A percentile compares a stretch with the other conserved stretches of the same genome.
phyloP scores from a whole-genome alignment of 495 filamentous ascomycete species.

The Penicillium ochrochloron region DNA sequence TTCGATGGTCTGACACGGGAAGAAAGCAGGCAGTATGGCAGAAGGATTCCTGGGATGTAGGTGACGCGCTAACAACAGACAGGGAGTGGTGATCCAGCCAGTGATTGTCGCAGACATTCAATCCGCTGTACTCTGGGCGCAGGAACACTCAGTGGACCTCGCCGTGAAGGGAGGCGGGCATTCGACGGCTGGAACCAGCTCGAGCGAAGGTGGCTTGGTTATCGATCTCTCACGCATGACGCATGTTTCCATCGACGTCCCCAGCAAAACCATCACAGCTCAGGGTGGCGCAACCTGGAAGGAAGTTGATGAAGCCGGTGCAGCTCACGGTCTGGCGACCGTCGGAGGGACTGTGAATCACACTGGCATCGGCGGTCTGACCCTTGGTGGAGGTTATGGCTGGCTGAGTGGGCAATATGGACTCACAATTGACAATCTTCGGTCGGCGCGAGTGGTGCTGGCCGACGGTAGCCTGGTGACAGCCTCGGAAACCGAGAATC shows the following conservation, averaged over 20 bases:
- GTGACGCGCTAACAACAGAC: not conserved
- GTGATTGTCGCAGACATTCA: constrained; percentile 42
- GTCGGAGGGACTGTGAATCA: constrained; percentile 66
- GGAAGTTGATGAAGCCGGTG: constrained; percentile 58
- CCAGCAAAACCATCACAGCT: constrained; percentile 48
- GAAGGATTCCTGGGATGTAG: not conserved
- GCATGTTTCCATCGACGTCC: constrained; percentile 49
- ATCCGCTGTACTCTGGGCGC: constrained; percentile 48
- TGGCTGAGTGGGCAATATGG: constrained; percentile 55
- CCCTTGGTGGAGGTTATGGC: constrained; percentile 62
- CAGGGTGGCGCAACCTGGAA: constrained; percentile 61
- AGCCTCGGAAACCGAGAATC: constrained; percentile 42
- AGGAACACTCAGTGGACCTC: constrained; percentile 48
- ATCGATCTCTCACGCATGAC: constrained; percentile 61
- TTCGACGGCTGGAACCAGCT: constrained; percentile 53
- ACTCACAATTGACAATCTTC: constrained; percentile 56
- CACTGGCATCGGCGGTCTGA: constrained; percentile 63
- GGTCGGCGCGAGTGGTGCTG: constrained; percentile 53
- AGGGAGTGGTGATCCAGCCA: constrained; percentile 50
- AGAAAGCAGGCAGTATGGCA: constrained; percentile 38
- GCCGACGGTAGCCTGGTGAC: constrained; percentile 51
- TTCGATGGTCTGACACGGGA: constrained; percentile 45
- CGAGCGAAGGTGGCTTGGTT: constrained; percentile 53
- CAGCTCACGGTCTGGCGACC: constrained; percentile 53
- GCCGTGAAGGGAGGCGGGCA: constrained; percentile 60